Evolutionary conservation across 345 rosid genomes (phyloP), one percentile per base, ranked within the genome.

Genomic region (Hibiscus syriacus): DNA sequence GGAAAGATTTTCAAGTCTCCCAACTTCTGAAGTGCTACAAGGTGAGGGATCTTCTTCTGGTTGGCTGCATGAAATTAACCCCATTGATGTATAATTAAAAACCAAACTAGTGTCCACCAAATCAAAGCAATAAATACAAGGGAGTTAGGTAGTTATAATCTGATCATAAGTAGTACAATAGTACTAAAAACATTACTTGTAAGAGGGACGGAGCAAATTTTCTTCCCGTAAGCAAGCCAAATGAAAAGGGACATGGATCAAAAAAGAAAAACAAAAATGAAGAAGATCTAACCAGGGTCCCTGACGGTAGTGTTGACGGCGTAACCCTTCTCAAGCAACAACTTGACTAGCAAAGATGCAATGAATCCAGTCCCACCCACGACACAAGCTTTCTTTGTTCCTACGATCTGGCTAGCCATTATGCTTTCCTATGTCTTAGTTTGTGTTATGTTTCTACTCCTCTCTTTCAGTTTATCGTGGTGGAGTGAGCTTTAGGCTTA

Each of bases 231-330:
- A 56, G 25, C 13, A 32, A 58, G 0, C 43, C 38, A 30, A 10
- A 38, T 38, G 2, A 38, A 11, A 59, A 59, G 45, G 19, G 39
- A 59, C 23, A 17, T 16, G 6, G 17, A 54, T 12, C 25, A 20
- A 5, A 12, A 5, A 25, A 54, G 4, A 16, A 4, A 29, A 6
- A 36, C 3, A 36, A 0, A 2, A 19, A 55, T 39, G 56, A 17
- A 71, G 65, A 60, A 17, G n/a, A 66, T 43, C 23, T 6, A 56
- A 86, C 95, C 88, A 62, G 85, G 85, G 59, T 91, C 81, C 64
- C 97, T 81, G 67, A 89, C 96, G 1, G 99, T 89, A 1, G 99
- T 85, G 76, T 83, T 84, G 20, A 94, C 99, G 17, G 85, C 70
- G 68, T 87, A 89, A 39, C 96, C 97, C 70, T 78, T 89, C 73